These are phyloP conservation scores for Phytophthora citricola DNA, from an alignment of 352 stramenopile species.

Conservation along the genomic window DNA sequence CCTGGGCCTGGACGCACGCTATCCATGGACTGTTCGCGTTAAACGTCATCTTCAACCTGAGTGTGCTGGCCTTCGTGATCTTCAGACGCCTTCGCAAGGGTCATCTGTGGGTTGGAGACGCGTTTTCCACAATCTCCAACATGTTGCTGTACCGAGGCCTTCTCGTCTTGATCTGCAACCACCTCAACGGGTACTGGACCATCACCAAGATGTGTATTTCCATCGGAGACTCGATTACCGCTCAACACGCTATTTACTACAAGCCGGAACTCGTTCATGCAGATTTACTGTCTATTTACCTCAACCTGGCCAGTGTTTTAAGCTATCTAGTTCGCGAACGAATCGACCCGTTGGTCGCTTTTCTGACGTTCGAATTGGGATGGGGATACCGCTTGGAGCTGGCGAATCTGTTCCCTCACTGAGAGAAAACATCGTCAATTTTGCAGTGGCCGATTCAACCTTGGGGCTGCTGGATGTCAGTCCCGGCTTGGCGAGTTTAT, in stretches of 20 bases:
- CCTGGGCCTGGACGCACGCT: conserved; percentile 47
- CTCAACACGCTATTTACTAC: too few relatives aligned
- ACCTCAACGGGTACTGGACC: conserved; percentile 38
- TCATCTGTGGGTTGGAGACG: conserved; percentile 48
- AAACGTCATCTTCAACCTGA: conserved; percentile 30
- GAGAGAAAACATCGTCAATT: conserved; percentile 6
- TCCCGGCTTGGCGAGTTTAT: too few relatives aligned
- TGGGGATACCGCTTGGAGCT: too few relatives aligned
- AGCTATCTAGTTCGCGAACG: conserved; percentile 25
- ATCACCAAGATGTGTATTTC: conserved; percentile 20
- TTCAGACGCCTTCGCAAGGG: conserved; percentile 32
- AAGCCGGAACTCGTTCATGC: conserved; percentile 30
- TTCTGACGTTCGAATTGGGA: conserved; percentile 27
- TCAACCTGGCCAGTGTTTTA: conserved; percentile 17
- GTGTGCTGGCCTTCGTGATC: conserved; percentile 31
- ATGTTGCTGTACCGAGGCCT: conserved; percentile 25
- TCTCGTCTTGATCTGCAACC: conserved; percentile 36
- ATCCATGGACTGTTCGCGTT: conserved; percentile 37
- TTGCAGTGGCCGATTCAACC: conserved; percentile 1
- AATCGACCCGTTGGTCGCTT: conserved; percentile 22
- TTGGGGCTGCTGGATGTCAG: too few relatives aligned
- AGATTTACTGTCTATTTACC: conserved; percentile 35
- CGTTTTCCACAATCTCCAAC: conserved; percentile 44
- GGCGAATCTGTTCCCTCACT: conserved; percentile 4
- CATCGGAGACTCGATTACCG: too few relatives aligned